Evolutionary conservation across 2,329 filamentous ascomycete genomes (phyloP).

Genomic region (Aspergillus viridinutans): DNA sequence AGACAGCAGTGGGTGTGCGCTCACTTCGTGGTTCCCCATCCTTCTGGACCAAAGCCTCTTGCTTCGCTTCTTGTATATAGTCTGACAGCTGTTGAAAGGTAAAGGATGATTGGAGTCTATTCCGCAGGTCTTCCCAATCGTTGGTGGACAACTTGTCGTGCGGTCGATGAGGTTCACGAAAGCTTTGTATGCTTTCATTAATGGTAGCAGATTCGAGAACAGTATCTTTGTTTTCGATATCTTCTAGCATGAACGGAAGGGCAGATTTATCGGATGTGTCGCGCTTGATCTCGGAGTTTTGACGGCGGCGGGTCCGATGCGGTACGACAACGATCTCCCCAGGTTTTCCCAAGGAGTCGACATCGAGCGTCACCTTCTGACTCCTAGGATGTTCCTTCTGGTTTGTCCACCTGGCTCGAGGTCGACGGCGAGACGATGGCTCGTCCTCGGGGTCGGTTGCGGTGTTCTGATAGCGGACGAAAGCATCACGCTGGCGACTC

Average conservation of each 20-base stretch:
- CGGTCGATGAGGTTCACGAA: slow-evolving; percentile 19
- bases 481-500: slow-evolving; percentile 9
- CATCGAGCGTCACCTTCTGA: slow-evolving; percentile 23
- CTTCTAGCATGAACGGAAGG: slow-evolving; percentile 24
- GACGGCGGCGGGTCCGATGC: slow-evolving; percentile 18
- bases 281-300: slow-evolving; percentile 2
- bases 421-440: background rate
- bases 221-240: slow-evolving; percentile 19
- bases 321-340: slow-evolving; percentile 35
- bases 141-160: slow-evolving; percentile 21
- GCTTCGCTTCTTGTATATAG: slow-evolving; percentile 20
- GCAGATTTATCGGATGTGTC: slow-evolving; percentile 5
- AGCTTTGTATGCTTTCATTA: slow-evolving; percentile 24
- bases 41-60: background rate
- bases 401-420: slow-evolving; percentile 1
- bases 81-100: slow-evolving; percentile 28
- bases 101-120: slow-evolving; percentile 31
- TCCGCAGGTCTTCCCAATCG: slow-evolving; percentile 30
- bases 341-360: slow-evolving; percentile 34
- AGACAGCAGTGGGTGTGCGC: slow-evolving; percentile 9
- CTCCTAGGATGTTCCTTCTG: background rate
- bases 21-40: background rate
- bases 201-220: slow-evolving; percentile 15
- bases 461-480: slow-evolving; percentile 18
- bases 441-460: slow-evolving; percentile 5